Evolutionary conservation across 108 stramenopile genomes (phyloP), one percentile per base, ranked within the genome.

Genomic region (Cylindrotheca closterium): DNA sequence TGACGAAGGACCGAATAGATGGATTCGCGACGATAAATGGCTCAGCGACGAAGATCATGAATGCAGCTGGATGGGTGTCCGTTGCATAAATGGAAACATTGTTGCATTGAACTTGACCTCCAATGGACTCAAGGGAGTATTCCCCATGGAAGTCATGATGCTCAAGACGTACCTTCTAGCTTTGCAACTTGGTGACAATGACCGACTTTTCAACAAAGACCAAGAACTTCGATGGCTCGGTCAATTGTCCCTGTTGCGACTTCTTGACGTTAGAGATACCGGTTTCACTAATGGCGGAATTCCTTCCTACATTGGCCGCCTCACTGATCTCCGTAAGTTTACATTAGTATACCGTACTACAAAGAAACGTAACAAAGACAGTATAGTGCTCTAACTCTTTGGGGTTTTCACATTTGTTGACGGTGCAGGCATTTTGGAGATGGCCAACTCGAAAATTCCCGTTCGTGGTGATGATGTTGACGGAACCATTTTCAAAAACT

Each of bases 21-120:
- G 64, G 64, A 28, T 27, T 53, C 15, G 55, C 33, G 7, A 7
- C 4, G 48, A 52, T 78, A 79, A 76, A 34, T 85, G 63, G 70
- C 53, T 65, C 45, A 23, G 65, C 0, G 47, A 61, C 8, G 45
- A 46, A 34, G 27, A 68, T 45, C n/a, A n/a, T n/a, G 81, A 80
- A 55, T 86, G 85, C 31, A 17, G 8, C 2, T 86, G 85, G 85
- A 67, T 62, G 32, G 81, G 81, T 17, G 73, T 86, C 45, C 46
- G 26, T 12, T 86, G 85, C 55, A 50, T 51, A 12, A 42, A 47
- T 1, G 56, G 74, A 26, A 61, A 60, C 8, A 30, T 65, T 26
- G 73, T 82, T 3, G 60, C 48, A 7, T 22, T 83, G 32, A 63
- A 65, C 10, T 47, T 76, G 24, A 57, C 64, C 27, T 32, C 48